Conservation (phyloP, 2,329 filamentous ascomycete species). For the Pseudocercospora macadamiae region DNA sequence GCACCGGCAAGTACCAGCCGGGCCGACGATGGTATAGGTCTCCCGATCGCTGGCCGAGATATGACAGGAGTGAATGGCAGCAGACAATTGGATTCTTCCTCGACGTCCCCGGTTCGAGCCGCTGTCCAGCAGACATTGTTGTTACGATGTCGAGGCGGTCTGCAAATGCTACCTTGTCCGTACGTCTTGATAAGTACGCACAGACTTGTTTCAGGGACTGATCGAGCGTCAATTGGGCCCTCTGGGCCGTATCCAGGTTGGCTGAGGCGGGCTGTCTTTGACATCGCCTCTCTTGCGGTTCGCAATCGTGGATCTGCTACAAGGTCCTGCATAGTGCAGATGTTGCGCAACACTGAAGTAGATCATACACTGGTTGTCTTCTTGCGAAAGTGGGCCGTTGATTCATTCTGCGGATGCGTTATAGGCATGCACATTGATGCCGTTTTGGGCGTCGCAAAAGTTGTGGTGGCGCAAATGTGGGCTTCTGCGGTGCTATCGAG, state of each 20-base stretch:
- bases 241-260: conserved; percentile 23
- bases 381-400: conserved; percentile 14
- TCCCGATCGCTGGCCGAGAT: conserved; percentile 13
- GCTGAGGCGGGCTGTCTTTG: conserved; percentile 17
- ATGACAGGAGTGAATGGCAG: conserved; percentile 14
- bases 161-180: conserved; percentile 28
- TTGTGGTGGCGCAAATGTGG: conserved; percentile 8
- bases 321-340: conserved; percentile 12
- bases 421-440: conserved; percentile 24
- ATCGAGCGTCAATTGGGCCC: conserved; percentile 34
- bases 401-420: conserved; percentile 24
- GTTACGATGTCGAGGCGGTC: conserved; percentile 29
- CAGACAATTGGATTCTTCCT: conserved; percentile 22
- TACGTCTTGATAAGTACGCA: conserved; percentile 23
- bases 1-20: conserved; percentile 19
- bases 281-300: conserved; percentile 16
- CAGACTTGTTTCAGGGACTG: conserved; percentile 35
- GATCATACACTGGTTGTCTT: conserved; percentile 15
- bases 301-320: conserved; percentile 16
- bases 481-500: conserved; percentile 15
- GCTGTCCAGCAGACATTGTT: conserved; percentile 17
- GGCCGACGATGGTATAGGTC: conserved; percentile 2
- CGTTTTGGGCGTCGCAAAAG: neutral
- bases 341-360: conserved; percentile 21
- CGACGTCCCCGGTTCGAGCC: conserved; percentile 11